phyloP scores from a whole-genome alignment of 495 filamentous ascomycete species.

The Talaromyces stipitatus region DNA sequence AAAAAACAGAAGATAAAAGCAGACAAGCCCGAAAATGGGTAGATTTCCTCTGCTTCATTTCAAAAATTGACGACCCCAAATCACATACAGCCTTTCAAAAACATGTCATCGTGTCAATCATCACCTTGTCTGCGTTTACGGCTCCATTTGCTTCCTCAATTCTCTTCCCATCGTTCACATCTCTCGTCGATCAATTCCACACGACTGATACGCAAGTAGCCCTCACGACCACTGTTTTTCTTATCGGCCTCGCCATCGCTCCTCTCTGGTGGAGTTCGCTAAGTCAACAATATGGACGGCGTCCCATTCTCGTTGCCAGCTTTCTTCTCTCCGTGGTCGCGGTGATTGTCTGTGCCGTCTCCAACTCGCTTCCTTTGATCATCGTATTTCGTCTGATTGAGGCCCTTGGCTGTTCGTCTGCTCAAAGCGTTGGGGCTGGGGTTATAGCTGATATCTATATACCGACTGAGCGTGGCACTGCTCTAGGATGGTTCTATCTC shows the following conservation, averaged over 20 bases:
- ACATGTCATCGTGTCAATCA: neutral
- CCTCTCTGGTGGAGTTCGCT: neutral
- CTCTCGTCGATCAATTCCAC: neutral
- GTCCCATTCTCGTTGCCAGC: neutral
- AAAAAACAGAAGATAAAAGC: no score
- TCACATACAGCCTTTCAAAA: neutral
- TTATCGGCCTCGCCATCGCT: neutral
- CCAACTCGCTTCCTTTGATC: neutral
- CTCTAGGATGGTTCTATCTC: constrained; percentile 11
- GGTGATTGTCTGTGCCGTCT: neutral
- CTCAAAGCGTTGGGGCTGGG: constrained; percentile 9
- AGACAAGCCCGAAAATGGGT: neutral
- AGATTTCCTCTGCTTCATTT: neutral
- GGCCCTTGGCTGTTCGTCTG: constrained; percentile 3
- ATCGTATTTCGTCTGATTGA: neutral
- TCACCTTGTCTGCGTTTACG: neutral
- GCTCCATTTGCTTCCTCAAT: neutral
- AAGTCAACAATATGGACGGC: neutral
- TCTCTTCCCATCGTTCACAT: neutral
- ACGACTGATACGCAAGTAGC: neutral
- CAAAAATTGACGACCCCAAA: neutral
- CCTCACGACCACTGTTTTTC: neutral
- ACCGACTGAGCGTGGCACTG: constrained; percentile 4
- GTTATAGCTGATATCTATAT: constrained; percentile 7
- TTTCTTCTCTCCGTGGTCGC: neutral